These are phyloP conservation scores for Vanrija sp. DNA, from an alignment of 1,284 basidiomycete species.

Conservation along the genomic window DNA sequence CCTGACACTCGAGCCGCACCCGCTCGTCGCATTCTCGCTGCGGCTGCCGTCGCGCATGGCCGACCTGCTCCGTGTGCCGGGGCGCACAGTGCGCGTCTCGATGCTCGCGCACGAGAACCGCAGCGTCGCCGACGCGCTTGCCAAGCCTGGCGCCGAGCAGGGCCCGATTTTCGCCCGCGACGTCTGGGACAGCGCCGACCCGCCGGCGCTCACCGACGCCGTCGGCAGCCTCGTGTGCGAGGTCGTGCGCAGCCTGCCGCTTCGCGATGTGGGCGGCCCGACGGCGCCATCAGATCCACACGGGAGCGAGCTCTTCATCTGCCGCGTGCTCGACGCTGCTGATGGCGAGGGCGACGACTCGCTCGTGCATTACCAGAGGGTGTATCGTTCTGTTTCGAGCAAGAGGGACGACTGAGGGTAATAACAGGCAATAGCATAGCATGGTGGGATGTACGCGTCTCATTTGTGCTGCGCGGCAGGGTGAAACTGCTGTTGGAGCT, in stretches of 20 bases:
- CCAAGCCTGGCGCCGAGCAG: slow-evolving; percentile 27
- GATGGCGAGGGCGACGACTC: slow-evolving; percentile 17
- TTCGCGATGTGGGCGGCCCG: slow-evolving; percentile 18
- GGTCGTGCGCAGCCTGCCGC: slow-evolving; percentile 24
- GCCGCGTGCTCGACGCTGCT: slow-evolving; percentile 31
- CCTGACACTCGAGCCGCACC: slow-evolving; percentile 80
- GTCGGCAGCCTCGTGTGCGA: slow-evolving; percentile 30
- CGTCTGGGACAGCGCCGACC: slow-evolving; percentile 16
- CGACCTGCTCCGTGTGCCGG: slow-evolving; percentile 53
- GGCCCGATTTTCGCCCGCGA: slow-evolving; percentile 22
- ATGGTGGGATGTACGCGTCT: no score
- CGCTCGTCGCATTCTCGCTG: slow-evolving; percentile 80
- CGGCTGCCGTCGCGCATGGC: slow-evolving; percentile 86
- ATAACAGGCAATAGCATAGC: no score
- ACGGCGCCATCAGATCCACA: background rate
- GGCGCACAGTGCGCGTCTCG: slow-evolving; percentile 25
- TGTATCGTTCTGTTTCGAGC: slow-evolving; percentile 19
- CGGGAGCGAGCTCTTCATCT: slow-evolving; percentile 46
- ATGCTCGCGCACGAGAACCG: slow-evolving; percentile 28
- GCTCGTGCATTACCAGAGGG: slow-evolving; percentile 35
- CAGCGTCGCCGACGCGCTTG: slow-evolving; percentile 30
- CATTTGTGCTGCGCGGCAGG: no score
- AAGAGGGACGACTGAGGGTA: no score
- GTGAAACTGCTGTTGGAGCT: no score
- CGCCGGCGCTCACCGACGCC: slow-evolving; percentile 17